Base-by-base conservation (phyloP, 805 yeast genomes). In the Candida adriatica region DNA sequence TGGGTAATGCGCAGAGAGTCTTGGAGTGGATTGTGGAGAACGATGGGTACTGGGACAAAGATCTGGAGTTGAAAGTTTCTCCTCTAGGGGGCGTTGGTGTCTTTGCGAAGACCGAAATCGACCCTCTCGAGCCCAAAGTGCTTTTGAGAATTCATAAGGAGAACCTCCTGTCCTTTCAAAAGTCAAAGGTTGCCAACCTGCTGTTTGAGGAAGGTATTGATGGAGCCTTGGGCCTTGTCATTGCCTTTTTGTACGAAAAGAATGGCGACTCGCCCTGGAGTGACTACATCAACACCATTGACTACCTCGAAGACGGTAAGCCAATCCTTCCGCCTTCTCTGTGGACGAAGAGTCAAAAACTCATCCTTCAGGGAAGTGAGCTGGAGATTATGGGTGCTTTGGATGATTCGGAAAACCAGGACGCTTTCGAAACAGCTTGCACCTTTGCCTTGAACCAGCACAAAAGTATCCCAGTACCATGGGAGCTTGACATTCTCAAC, bases 221-320 rank as follows among this genome's bases (percentile, higher is more conserved):
- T 23, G 92, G 94, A 0, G 72, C 82, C 58, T 65, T 73, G 25
- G 81, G 77, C 0, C 59, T 88, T 30, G 73, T 80, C 6, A 42
- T 84, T 6, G 73, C 88, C 0, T 81, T 76, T 37, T 61, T 87
- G 17, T 86, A 83, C 48, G 97, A 90, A 51, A 55, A 64, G 33
- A 58, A 72, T 4, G 58, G 68, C n/a, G 44, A 53, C 4, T 80
- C 94, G n/a, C 96, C 95, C 5, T 90, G 96, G 96, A 63, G 38
- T 38, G 63, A 60, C 4, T 90, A 80, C 51, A 60, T 88, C 27
- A 55, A 62, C 17, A 64, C 80, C 13, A 68, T 85, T 17, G 39
- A 46, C 13, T 49, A 50, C 27, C 45, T 51, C 4, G 48, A 56
- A 4, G 42, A 54, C 5, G 53, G 53, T 6, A 42, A 52, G 2